phyloP scores from a whole-genome alignment of 2,329 filamentous ascomycete species.

The Colletotrichum karsti region DNA sequence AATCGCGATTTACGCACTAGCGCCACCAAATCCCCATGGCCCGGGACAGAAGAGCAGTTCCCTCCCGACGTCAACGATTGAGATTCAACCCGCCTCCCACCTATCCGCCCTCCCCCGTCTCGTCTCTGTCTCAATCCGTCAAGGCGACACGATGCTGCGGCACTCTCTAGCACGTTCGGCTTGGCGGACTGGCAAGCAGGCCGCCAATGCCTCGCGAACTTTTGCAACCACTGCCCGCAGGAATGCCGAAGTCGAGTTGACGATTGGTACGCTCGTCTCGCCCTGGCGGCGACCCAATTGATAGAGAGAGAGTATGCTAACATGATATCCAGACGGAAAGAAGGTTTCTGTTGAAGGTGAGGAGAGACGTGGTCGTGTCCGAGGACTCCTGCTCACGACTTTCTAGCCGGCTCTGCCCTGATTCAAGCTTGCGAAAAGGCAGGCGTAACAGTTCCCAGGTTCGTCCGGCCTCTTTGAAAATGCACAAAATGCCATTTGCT shows the following conservation, averaged over 20 bases:
- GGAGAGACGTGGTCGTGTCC: constrained; percentile 29
- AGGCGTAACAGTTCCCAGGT: constrained; percentile 87
- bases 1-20: constrained; percentile 47
- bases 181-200: constrained; percentile 70
- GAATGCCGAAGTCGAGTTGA: constrained; percentile 94
- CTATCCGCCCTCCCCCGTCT: constrained; percentile 36
- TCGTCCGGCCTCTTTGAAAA: constrained; percentile 38
- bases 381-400: constrained; percentile 29
- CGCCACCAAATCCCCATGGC: constrained; percentile 42
- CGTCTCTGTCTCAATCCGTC: constrained; percentile 55
- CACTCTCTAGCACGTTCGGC: constrained; percentile 74
- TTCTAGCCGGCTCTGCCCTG: constrained; percentile 88
- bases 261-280: constrained; percentile 72
- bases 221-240: constrained; percentile 84
- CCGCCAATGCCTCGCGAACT: constrained; percentile 72
- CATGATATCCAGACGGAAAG: constrained; percentile 79
- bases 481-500: constrained; percentile 29
- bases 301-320: constrained; percentile 38
- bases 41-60: constrained; percentile 45
- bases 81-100: constrained; percentile 44
- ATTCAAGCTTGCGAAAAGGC: constrained; percentile 99
- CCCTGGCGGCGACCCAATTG: constrained; percentile 37
- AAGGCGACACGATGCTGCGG: constrained; percentile 74
- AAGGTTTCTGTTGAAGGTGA: constrained; percentile 96
- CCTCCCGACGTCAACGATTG: constrained; percentile 49